These are phyloP conservation scores for Periconia sp. DNA, from an alignment of 2,329 filamentous ascomycete species.

Conservation along the genomic window DNA sequence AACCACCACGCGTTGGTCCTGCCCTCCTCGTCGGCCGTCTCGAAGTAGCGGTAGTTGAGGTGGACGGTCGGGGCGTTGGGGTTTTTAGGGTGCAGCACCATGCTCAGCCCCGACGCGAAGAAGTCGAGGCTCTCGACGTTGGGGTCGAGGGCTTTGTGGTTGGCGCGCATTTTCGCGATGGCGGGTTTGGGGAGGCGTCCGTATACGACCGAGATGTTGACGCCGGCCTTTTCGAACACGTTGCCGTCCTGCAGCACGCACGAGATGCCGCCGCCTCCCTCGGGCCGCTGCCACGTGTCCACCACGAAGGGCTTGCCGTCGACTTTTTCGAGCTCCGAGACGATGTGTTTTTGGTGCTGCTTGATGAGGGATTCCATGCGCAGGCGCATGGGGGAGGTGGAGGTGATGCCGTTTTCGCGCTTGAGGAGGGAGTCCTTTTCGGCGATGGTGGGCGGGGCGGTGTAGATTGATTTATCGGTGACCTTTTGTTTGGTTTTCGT, in stretches of 20 bases:
- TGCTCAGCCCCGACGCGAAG: constrained; percentile 89
- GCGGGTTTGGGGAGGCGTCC: constrained; percentile 83
- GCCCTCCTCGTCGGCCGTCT: constrained; percentile 84
- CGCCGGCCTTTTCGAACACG: constrained; percentile 96
- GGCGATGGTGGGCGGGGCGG: constrained; percentile 72
- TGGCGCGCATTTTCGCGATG: constrained; percentile 79
- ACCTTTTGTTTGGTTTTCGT: constrained; percentile 14
- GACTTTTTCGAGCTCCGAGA: constrained; percentile 77
- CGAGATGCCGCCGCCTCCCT: constrained; percentile 90
- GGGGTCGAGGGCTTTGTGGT: constrained; percentile 86
- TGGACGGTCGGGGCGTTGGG: constrained; percentile 98
- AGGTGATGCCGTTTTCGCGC: constrained; percentile 72
- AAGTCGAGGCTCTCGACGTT: constrained; percentile 84
- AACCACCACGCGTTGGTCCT: constrained; percentile 95
- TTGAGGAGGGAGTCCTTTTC: constrained; percentile 82
- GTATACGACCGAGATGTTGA: constrained; percentile 94
- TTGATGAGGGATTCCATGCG: constrained; percentile 98
- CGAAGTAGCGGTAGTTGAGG: constrained; percentile 98
- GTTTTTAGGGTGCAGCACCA: constrained; percentile 92
- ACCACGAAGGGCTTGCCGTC: constrained; percentile 80
- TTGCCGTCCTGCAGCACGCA: constrained; percentile 95
- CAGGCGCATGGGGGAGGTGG: constrained; percentile 89
- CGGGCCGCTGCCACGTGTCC: constrained; percentile 84
- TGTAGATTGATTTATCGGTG: constrained; percentile 43
- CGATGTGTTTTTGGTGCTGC: constrained; percentile 85